Evolutionary conservation across 202 grass and related monocot species (phyloP).

Genomic region (Setaria italica): DNA sequence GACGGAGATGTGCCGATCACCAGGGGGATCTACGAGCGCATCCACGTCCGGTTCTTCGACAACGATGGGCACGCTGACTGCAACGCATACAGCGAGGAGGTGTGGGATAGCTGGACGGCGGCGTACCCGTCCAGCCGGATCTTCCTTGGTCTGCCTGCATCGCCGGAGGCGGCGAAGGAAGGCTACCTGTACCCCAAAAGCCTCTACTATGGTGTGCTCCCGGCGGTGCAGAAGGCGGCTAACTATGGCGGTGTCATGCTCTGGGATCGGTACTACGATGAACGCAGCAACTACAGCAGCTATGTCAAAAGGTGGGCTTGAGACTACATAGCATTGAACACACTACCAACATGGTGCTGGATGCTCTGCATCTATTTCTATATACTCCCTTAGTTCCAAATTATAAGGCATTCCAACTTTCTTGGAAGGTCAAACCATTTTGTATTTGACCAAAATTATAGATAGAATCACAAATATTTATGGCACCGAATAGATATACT

Average conservation of each 20-base stretch:
- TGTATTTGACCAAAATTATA: too few relatives aligned
- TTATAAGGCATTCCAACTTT: too few relatives aligned
- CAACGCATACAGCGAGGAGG: neutral
- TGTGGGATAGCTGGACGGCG: neutral
- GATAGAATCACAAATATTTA: too few relatives aligned
- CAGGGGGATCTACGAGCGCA: neutral
- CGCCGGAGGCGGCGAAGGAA: neutral
- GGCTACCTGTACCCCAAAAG: constrained; percentile 10
- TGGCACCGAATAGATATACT: too few relatives aligned
- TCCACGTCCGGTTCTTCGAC: constrained; percentile 13
- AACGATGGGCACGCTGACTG: neutral
- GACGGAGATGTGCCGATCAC: neutral
- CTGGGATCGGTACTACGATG: neutral
- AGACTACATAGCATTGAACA: neutral
- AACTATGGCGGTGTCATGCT: constrained; percentile 15
- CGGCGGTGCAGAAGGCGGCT: neutral
- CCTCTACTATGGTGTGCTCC: constrained; percentile 14
- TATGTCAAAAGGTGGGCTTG: constrained; percentile 12
- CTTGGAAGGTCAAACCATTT: too few relatives aligned
- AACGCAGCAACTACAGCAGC: neutral
- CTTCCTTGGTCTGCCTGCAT: neutral
- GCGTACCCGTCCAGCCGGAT: constrained; percentile 4
- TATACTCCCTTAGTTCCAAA: too few relatives aligned
- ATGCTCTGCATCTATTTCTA: too few relatives aligned
- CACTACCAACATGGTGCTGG: too few relatives aligned